Base-by-base conservation (phyloP, 192 early-diverging fungal genomes). In the Entomortierella parvispora region DNA sequence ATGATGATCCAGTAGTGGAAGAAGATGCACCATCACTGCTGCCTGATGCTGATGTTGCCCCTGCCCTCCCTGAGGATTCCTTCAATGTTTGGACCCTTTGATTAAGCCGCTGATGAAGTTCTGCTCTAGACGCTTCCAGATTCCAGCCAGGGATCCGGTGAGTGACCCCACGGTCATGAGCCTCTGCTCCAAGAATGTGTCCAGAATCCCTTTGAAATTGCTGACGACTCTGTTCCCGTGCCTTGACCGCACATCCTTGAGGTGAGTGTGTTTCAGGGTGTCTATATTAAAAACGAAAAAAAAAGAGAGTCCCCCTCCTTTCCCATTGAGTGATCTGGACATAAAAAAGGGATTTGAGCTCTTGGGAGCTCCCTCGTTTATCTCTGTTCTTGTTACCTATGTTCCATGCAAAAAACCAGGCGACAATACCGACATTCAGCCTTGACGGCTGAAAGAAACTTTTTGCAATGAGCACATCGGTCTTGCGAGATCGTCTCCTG, bases 231-330 rank as follows among this genome's bases (percentile, higher is more conserved):
- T 77, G 65, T 7, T 77, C 65, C 3, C 65, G 58, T 14, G 60
- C 65, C 22, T 63, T 67, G 55, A 61, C 26, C 3, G 72, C 72
- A 32, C 72, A 77, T 32, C 61, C 62, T 4, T n/a, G 9, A 11
- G 65, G 65, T 0, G 72, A 77, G 48, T 77, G 72, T n/a, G 72
- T 77, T 28, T 77, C 72, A 37, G 72, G 72, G 20, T 77, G 72
- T 43, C 72, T 77, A 42, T 17, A 18, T 5, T 40, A 12, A 40
- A 9, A 3, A 5, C 20, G n/a, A 28, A 17, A 9, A 51, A 26
- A 32, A 29, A 9, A 22, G 14, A 20, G 2, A 31, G 8, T n/a
- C n/a, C n/a, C n/a, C n/a, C n/a, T n/a, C n/a, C n/a, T n/a, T n/a
- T n/a, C n/a, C n/a, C n/a, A n/a, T n/a, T n/a, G n/a, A n/a, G n/a